Evolutionary conservation across 2,329 filamentous ascomycete species (phyloP).

Genomic region (Penicillium sp.): DNA sequence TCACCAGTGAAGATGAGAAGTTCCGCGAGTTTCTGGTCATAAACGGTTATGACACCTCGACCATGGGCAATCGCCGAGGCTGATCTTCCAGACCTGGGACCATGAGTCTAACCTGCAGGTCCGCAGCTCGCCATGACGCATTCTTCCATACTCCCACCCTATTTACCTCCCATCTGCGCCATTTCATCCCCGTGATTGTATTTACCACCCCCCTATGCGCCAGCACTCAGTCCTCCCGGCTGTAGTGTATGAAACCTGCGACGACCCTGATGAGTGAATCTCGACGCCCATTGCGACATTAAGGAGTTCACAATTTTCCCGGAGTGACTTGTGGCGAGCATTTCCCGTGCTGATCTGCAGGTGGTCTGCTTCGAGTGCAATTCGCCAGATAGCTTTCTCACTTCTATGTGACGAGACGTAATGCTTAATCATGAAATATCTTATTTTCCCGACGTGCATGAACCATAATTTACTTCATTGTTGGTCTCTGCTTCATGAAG

Average conservation of each 20-base stretch:
- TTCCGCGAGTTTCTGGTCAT: conserved; percentile 68
- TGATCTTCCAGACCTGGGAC: too few species aligned
- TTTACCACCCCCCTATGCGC: conserved; percentile 11
- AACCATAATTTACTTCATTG: not conserved
- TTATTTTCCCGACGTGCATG: too few species aligned
- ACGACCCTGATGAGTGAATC: conserved; percentile 4
- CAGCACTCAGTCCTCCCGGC: conserved; percentile 2
- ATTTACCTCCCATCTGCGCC: not conserved
- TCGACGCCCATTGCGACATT: conserved; percentile 9
- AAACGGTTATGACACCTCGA: conserved; percentile 68
- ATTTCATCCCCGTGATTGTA: not conserved
- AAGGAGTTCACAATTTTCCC: not conserved
- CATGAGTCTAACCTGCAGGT: not conserved
- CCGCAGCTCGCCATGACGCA: not conserved
- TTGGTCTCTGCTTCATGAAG: not conserved
- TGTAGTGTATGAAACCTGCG: conserved; percentile 6
- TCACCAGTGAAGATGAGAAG: conserved; percentile 65
- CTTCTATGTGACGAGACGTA: conserved; percentile 3
- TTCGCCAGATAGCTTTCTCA: conserved; percentile 3
- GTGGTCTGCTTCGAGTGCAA: conserved; percentile 13
- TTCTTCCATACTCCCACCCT: not conserved
- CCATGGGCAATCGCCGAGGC: conserved; percentile 42
- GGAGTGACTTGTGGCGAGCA: conserved; percentile 1
- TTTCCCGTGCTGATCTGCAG: conserved; percentile 11
- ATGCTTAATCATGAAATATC: too few species aligned